A percentile compares a stretch with the other conserved stretches of the same genome.
These are phyloP conservation scores for Magnaporthiopsis incrustans DNA, from an alignment of 2,329 filamentous ascomycete species.

Conservation along the genomic window DNA sequence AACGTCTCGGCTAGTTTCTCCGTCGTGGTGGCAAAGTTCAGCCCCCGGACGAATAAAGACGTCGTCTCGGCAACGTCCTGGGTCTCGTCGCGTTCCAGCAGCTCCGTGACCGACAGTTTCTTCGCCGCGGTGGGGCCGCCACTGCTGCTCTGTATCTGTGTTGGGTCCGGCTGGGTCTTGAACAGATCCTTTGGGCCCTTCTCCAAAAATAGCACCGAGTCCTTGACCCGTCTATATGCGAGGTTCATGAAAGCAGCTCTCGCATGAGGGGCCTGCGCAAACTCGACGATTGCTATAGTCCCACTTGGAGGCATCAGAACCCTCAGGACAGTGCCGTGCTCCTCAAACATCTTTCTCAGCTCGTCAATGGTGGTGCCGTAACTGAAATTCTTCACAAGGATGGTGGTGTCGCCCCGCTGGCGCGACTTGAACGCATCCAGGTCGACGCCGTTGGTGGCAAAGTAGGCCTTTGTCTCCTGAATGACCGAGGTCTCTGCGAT, in stretches of 20 bases:
- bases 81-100: conserved; percentile 51
- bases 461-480: conserved; percentile 91
- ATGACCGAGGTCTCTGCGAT: conserved; percentile 88
- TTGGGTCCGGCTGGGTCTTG: conserved; percentile 21
- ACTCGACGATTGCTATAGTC: conserved; percentile 91
- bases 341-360: conserved; percentile 72
- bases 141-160: conserved; percentile 15
- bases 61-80: conserved; percentile 54
- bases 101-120: conserved; percentile 61
- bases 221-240: conserved; percentile 84
- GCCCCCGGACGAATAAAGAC: conserved; percentile 89
- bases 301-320: conserved; percentile 89
- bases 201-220: conserved; percentile 85
- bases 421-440: conserved; percentile 83
- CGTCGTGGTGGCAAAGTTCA: conserved; percentile 85
- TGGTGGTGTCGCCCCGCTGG: conserved; percentile 75
- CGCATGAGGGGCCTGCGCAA: conserved; percentile 68
- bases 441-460: conserved; percentile 79
- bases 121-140: conserved; percentile 32
- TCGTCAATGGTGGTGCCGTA: conserved; percentile 75
- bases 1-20: conserved; percentile 70
- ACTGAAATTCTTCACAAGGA: conserved; percentile 92
- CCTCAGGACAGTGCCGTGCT: conserved; percentile 71
- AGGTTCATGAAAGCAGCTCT: conserved; percentile 76
- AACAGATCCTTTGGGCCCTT: conserved; percentile 86